Evolutionary conservation across 2,329 filamentous ascomycete species (phyloP), one percentile per base, ranked within the genome.

Genomic region (Chaetomium olivaceum): DNA sequence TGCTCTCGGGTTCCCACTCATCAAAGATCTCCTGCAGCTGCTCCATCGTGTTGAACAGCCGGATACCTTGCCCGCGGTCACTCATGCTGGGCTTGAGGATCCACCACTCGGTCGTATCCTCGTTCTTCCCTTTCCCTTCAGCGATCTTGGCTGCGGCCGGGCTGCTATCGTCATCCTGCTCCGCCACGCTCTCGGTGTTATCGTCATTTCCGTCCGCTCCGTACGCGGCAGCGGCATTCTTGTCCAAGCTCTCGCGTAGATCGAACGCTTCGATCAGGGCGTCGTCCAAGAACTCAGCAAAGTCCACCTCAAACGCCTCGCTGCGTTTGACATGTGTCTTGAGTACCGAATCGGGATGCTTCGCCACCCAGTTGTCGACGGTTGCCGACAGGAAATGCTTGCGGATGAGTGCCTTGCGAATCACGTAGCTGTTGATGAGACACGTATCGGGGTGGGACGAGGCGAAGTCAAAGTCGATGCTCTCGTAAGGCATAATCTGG

Each of bases 81-180:
- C 92, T 97, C 95, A 99, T 98, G 9, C 94, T 91, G 0, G 95
- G 94, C 79, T 99, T 99, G 66, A 99, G 78, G 70, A 99, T 98
- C 95, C 95, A 99, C 94, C 94, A 99, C 75, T 96, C 64, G 21
- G 31, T 58, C 6, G 88, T 66, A 85, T 83, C 51, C 12, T 19
- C 51, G 14, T 54, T 12, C 54, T 6, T 39, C 52, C 5, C 39
- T 7, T 9, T 58, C 50, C 27, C n/a, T 14, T 16, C 39, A 21
- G 21, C 46, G 19, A n/a, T 11, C n/a, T 12, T 29, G 11, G 31
- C 54, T 27, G n/a, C 48, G 25, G 46, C 29, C n/a, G 9, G 39
- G 2, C 14, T 33, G 46, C 48, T n/a, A 1, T 25, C 57, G 19
- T 43, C 58, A 46, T 23, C n/a, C 14, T 61, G 43, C 67, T 58